phyloP scores from a whole-genome alignment of 106 monocot genomes.

The Chionographis japonica region DNA sequence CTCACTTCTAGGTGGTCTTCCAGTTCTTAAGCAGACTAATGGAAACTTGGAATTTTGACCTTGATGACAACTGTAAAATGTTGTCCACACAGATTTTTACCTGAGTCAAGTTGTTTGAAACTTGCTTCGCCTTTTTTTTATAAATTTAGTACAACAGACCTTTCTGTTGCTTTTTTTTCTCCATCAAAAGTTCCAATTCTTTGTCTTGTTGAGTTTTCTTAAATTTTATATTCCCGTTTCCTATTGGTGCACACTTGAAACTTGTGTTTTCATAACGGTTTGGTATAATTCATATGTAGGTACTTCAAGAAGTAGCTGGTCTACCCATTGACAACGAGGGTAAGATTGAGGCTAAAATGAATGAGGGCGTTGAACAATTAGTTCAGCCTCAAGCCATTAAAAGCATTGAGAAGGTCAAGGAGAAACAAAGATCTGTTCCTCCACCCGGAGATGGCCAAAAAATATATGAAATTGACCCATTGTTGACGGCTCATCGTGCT shows the following conservation, averaged over 20 bases:
- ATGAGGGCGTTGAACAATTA: slow-evolving; percentile 10
- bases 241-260: not conserved
- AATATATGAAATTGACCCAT: slow-evolving; percentile 88
- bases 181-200: no score
- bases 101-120: no score
- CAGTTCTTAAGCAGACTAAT: no score
- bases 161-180: no score
- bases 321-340: slow-evolving; percentile 8
- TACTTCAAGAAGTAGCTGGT: slow-evolving; percentile 16
- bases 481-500: slow-evolving; percentile 41
- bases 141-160: no score
- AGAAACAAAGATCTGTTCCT: slow-evolving; percentile 36
- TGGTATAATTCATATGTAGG: slow-evolving; percentile 5
- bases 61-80: no score
- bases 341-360: slow-evolving; percentile 4
- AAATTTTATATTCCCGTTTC: not conserved
- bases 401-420: slow-evolving; percentile 11
- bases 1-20: no score
- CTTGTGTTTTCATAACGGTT: not conserved
- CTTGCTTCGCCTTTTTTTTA: no score
- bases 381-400: slow-evolving; percentile 1
- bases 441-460: slow-evolving; percentile 69
- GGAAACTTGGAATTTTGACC: no score
- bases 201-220: not conserved
- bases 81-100: no score